These are phyloP conservation scores for Microbotryomycetes sp. DNA, from an alignment of 1,284 basidiomycete genomes.

Conservation along the genomic window DNA sequence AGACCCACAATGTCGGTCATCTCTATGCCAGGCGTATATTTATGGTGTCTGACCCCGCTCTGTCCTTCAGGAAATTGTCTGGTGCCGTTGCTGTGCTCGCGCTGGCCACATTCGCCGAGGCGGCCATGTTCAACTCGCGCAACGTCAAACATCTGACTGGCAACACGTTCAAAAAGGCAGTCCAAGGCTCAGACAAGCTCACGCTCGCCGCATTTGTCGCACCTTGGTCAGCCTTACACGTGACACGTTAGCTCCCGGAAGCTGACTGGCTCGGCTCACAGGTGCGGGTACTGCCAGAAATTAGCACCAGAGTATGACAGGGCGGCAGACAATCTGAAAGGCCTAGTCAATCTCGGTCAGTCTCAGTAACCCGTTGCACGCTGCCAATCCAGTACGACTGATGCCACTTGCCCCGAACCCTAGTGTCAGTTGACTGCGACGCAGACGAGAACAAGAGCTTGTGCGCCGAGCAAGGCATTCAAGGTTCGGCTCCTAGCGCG, in stretches of 20 bases:
- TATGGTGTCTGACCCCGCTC: too few relatives aligned
- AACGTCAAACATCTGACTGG: slow-evolving; percentile 22
- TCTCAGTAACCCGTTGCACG: neutral
- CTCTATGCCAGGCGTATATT: too few relatives aligned
- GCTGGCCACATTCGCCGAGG: slow-evolving; percentile 8
- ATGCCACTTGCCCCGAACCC: neutral
- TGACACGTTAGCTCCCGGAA: neutral
- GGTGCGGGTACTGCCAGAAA: slow-evolving; percentile 38
- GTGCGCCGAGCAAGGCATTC: slow-evolving; percentile 40
- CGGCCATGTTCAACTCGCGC: slow-evolving; percentile 17
- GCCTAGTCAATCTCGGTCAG: slow-evolving; percentile 42
- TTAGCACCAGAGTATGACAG: slow-evolving; percentile 41
- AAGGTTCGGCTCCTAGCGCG: slow-evolving; percentile 25
- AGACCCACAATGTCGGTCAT: too few relatives aligned
- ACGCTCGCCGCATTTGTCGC: slow-evolving; percentile 42
- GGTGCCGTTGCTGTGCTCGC: slow-evolving; percentile 8
- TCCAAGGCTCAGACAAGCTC: slow-evolving; percentile 35
- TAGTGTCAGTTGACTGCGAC: slow-evolving; percentile 42
- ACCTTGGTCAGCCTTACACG: slow-evolving; percentile 38
- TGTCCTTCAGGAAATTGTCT: too few relatives aligned
- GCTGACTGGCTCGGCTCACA: neutral
- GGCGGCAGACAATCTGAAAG: slow-evolving; percentile 40
- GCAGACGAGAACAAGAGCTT: slow-evolving; percentile 38
- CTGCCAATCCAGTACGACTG: neutral
- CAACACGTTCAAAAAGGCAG: slow-evolving; percentile 19